phyloP scores from a whole-genome alignment of 441 rosid genomes.

The Raphanus hybrid region DNA sequence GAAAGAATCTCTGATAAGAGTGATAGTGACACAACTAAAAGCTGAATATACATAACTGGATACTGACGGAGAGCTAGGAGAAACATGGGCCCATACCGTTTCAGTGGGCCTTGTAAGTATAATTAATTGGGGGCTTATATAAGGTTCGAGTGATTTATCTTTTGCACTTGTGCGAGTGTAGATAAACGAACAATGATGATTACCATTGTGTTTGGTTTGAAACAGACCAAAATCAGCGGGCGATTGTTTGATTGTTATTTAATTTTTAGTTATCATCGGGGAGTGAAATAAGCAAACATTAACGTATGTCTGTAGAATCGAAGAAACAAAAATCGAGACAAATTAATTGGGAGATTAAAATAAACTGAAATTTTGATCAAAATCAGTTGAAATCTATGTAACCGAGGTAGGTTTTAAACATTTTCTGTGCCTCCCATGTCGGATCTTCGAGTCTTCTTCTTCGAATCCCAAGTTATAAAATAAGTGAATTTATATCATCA shows the following conservation, averaged over 20 bases:
- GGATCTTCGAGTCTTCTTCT: constrained; percentile 41
- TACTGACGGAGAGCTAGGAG: not conserved
- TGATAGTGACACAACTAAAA: constrained; percentile 7
- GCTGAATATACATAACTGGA: not conserved
- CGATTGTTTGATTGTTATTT: constrained; percentile 16
- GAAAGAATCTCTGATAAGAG: not conserved
- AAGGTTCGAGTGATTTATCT: not conserved
- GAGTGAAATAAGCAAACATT: constrained; percentile 46
- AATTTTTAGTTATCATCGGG: constrained; percentile 29
- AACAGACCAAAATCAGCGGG: constrained; percentile 40
- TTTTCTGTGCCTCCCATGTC: constrained; percentile 40
- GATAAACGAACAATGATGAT: constrained; percentile 25
- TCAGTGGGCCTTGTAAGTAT: not conserved
- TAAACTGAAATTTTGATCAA: constrained; percentile 10
- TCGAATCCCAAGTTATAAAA: constrained; percentile 35
- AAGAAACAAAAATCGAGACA: constrained; percentile 40
- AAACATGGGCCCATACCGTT: not conserved
- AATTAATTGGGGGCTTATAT: not conserved
- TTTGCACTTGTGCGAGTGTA: not conserved
- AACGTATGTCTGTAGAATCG: constrained; percentile 49
- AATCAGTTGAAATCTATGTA: constrained; percentile 9
- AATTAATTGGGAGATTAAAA: constrained; percentile 26
- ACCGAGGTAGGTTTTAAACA: constrained; percentile 37
- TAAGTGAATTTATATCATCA: not conserved
- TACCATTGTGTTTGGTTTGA: constrained; percentile 42